A percentile compares a stretch with the other conserved stretches of the same genome.
phyloP scores from a whole-genome alignment of 225 moss, liverwort and hornwort species.

The Takakia lepidozioides region DNA sequence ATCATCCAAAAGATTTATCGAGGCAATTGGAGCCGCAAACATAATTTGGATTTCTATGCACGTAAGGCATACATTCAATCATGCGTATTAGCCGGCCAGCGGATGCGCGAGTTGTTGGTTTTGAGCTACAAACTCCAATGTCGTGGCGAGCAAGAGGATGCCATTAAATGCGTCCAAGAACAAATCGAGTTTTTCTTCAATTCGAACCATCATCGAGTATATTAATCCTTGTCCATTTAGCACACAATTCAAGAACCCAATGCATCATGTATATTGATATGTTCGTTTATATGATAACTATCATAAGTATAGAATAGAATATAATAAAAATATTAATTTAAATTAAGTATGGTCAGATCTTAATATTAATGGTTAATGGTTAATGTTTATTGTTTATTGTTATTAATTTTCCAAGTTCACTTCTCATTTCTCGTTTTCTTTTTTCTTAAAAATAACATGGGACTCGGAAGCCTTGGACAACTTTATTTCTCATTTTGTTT shows the following conservation, averaged over 20 bases:
- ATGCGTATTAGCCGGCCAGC: conserved; percentile 15
- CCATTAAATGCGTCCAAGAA: conserved; percentile 20
- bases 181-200: conserved; percentile 48
- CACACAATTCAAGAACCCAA: background rate
- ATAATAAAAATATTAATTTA: background rate
- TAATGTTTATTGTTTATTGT: background rate
- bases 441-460: too few relatives aligned
- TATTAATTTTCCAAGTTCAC: too few relatives aligned
- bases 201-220: conserved; percentile 40
- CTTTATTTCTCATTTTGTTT: too few relatives aligned
- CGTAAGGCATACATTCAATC: conserved; percentile 18
- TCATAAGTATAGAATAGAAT: too few relatives aligned
- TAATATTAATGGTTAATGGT: background rate
- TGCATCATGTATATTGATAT: background rate
- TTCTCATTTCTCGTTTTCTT: too few relatives aligned
- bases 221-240: background rate
- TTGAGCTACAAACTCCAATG: conserved; percentile 25
- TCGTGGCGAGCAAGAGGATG: conserved; percentile 27
- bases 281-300: too few relatives aligned
- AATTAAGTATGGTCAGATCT: background rate
- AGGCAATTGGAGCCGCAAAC: conserved; percentile 44
- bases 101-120: conserved; percentile 9
- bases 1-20: conserved; percentile 23
- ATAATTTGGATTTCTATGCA: conserved; percentile 23
- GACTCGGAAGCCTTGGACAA: too few relatives aligned